phyloP scores from a whole-genome alignment of 108 stramenopile genomes.

The Discostella stelligeroides region DNA sequence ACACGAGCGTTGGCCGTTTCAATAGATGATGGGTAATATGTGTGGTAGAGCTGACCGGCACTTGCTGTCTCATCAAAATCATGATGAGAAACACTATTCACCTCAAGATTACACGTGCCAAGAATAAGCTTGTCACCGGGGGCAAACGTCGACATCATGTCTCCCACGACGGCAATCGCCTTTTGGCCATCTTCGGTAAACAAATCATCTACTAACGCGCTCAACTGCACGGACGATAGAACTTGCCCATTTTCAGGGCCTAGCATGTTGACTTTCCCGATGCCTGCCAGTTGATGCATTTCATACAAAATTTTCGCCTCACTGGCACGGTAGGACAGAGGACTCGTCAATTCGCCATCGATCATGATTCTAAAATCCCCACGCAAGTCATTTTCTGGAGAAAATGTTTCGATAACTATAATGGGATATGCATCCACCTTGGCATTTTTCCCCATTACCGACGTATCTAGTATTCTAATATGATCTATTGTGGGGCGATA shows the following conservation, averaged over 20 bases:
- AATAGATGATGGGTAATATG: constrained; percentile 16
- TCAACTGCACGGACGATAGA: constrained; percentile 19
- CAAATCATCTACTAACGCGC: constrained; percentile 35
- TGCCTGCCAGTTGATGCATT: constrained; percentile 39
- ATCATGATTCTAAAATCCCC: constrained; percentile 46
- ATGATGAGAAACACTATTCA: constrained; percentile 18
- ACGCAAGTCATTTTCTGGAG: constrained; percentile 19
- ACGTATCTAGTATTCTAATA: constrained; percentile 31
- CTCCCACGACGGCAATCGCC: constrained; percentile 36
- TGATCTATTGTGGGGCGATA: constrained; percentile 11
- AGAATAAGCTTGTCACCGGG: constrained; percentile 25
- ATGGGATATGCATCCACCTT: constrained; percentile 37
- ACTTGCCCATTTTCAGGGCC: constrained; percentile 19
- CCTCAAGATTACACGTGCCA: constrained; percentile 24
- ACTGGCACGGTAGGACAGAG: constrained; percentile 38
- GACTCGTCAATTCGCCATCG: constrained; percentile 43
- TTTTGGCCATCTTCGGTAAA: constrained; percentile 21
- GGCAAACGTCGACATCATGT: constrained; percentile 30
- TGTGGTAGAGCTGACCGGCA: constrained; percentile 29
- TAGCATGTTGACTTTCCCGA: constrained; percentile 46
- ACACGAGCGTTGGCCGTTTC: constrained; percentile 22
- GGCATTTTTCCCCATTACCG: constrained; percentile 42
- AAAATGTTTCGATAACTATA: constrained; percentile 27
- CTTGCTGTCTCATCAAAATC: constrained; percentile 19
- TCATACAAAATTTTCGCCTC: constrained; percentile 34